A percentile compares a stretch with the other conserved stretches of the same genome.
phyloP scores from a whole-genome alignment of 2,329 filamentous ascomycete genomes.

The Arthrobotrys sinensis region DNA sequence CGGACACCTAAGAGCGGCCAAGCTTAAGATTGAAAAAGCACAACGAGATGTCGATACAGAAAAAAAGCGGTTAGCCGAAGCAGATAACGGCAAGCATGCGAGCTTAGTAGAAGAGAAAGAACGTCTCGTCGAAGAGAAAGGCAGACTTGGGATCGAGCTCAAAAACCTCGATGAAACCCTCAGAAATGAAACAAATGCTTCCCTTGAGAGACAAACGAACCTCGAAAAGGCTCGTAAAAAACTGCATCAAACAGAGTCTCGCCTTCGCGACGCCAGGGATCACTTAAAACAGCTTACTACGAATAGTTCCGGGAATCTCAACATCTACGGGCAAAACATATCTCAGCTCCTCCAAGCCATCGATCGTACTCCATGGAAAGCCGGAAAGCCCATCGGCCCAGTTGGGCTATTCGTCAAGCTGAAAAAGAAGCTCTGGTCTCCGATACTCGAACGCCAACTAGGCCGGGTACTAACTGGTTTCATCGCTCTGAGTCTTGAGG shows the following conservation, averaged over 20 bases:
- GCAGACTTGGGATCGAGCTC: constrained; percentile 76
- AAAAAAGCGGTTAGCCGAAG: constrained; percentile 47
- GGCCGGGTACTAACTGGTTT: constrained; percentile 82
- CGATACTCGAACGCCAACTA: constrained; percentile 83
- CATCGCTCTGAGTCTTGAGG: constrained; percentile 82
- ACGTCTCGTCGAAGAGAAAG: constrained; percentile 73
- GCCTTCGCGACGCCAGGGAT: constrained; percentile 62
- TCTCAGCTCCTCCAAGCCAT: constrained; percentile 78
- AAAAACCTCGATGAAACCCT: neutral
- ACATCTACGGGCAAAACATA: constrained; percentile 68
- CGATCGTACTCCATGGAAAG: constrained; percentile 78
- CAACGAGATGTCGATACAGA: constrained; percentile 60
- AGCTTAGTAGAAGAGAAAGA: constrained; percentile 67
- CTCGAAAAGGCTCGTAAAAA: constrained; percentile 63
- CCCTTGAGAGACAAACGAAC: constrained; percentile 69
- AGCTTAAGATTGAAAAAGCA: constrained; percentile 60
- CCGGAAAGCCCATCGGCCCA: constrained; percentile 83
- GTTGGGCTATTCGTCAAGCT: constrained; percentile 84
- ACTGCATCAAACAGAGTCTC: constrained; percentile 60
- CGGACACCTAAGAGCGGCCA: constrained; percentile 54
- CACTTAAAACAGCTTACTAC: constrained; percentile 64
- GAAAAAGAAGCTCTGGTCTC: constrained; percentile 84
- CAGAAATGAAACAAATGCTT: constrained; percentile 64
- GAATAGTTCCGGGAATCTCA: constrained; percentile 48
- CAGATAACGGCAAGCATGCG: constrained; percentile 67